Conservation (phyloP, 2,329 filamentous ascomycete genomes). For the Epichloe aotearoae region DNA sequence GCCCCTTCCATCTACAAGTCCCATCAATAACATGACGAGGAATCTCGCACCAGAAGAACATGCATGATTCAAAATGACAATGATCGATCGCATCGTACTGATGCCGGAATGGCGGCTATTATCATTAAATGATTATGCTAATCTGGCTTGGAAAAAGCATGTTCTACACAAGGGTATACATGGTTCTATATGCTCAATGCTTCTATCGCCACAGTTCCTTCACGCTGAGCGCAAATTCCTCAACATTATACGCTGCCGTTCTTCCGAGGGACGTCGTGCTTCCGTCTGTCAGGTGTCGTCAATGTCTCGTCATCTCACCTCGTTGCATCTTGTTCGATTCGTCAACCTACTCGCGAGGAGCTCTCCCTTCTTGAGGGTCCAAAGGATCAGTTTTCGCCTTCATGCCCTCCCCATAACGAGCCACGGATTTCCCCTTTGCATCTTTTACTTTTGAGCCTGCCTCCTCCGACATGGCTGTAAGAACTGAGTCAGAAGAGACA, state of each 20-base stretch:
- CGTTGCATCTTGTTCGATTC: not conserved
- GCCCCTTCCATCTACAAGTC: no score
- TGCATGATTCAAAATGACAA: no score
- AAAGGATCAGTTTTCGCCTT: not conserved
- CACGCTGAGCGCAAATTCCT: not conserved
- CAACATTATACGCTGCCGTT: not conserved
- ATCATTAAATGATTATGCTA: not conserved
- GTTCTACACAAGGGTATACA: not conserved
- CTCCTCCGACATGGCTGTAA: not conserved
- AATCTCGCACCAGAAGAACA: no score
- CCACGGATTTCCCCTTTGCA: not conserved
- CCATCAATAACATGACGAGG: no score
- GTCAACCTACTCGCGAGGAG: not conserved
- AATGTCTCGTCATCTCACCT: not conserved
- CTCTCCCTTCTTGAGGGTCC: not conserved
- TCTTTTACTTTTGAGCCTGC: not conserved
- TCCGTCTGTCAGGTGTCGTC: not conserved
- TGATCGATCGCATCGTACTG: no score
- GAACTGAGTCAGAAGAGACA: not conserved
- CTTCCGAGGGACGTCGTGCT: not conserved
- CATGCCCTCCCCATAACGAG: not conserved
- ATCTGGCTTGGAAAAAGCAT: not conserved
- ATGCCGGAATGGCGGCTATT: no score
- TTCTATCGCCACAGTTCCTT: not conserved
- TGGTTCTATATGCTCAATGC: not conserved